These are phyloP conservation scores for Pseudogymnoascus sp. DNA, from an alignment of 2,329 filamentous ascomycete species.

Conservation along the genomic window DNA sequence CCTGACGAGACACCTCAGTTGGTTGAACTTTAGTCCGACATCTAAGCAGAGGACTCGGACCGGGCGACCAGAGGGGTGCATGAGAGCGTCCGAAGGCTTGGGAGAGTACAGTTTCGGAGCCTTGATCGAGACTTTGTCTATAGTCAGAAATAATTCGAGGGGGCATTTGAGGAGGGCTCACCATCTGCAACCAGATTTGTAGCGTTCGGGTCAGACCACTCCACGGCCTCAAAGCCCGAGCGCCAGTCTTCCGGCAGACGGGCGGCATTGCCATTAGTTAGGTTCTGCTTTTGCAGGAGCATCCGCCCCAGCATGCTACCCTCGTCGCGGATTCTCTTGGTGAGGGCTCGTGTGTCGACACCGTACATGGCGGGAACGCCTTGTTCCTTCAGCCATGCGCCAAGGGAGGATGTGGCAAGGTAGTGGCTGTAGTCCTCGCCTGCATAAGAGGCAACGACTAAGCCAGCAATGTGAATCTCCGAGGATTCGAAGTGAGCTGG, in stretches of 20 bases:
- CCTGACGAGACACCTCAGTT: constrained; percentile 83
- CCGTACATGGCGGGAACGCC: constrained; percentile 89
- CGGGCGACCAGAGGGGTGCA: constrained; percentile 79
- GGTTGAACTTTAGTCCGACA: constrained; percentile 97
- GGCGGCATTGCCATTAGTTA: constrained; percentile 36
- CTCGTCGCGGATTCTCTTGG: constrained; percentile 86
- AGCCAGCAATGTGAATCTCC: constrained; percentile 86
- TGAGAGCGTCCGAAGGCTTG: constrained; percentile 59
- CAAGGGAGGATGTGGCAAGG: constrained; percentile 81
- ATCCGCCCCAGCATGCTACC: constrained; percentile 95
- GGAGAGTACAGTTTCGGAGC: constrained; percentile 80
- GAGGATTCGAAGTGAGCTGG: constrained; percentile 89
- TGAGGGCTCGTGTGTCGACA: constrained; percentile 86
- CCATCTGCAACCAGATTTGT: constrained; percentile 92
- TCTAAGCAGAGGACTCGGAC: constrained; percentile 88
- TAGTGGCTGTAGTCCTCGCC: constrained; percentile 95
- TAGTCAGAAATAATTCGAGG: constrained; percentile 32
- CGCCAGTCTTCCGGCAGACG: constrained; percentile 35
- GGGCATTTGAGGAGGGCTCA: constrained; percentile 42
- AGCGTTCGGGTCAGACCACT: constrained; percentile 87
- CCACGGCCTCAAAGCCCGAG: constrained; percentile 65
- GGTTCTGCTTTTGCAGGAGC: constrained; percentile 57
- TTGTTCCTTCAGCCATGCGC: constrained; percentile 93
- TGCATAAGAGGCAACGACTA: constrained; percentile 84
- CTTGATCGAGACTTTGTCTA: constrained; percentile 70